phyloP scores from a whole-genome alignment of 768 basidiomycete genomes.

The Arthromyces matolae region DNA sequence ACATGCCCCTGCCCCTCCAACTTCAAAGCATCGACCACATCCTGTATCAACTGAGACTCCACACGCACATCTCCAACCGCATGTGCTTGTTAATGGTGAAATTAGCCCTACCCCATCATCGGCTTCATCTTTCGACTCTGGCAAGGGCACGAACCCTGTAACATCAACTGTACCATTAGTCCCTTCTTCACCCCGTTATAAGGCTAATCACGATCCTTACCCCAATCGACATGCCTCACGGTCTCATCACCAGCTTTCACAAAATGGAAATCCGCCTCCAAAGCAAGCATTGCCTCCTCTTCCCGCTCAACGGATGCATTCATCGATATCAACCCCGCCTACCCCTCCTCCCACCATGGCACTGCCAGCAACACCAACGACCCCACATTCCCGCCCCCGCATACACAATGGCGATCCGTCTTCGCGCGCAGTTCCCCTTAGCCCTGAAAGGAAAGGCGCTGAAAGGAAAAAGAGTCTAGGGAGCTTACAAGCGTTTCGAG shows the following conservation, averaged over 20 bases:
- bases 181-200: neutral
- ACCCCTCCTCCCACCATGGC: neutral
- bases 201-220: neutral
- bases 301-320: conserved; percentile 4
- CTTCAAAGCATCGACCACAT: neutral
- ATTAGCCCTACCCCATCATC: conserved; percentile 10
- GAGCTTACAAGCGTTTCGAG: conserved; percentile 3
- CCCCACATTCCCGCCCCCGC: neutral
- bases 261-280: conserved; percentile 3
- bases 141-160: neutral
- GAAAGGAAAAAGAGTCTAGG: conserved; percentile 14
- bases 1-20: neutral
- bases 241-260: conserved; percentile 8
- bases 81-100: conserved; percentile 7
- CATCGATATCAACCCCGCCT: conserved; percentile 13
- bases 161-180: neutral
- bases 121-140: conserved; percentile 9
- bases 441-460: conserved; percentile 5
- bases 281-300: conserved; percentile 15
- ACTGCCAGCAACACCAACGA: neutral
- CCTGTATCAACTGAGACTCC: conserved; percentile 1
- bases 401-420: conserved; percentile 1
- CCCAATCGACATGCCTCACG: too few relatives aligned
- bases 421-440: neutral
- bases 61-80: conserved; percentile 1